Base-by-base conservation (phyloP, 2,329 filamentous ascomycete genomes). In the Penicillium capsulatum region DNA sequence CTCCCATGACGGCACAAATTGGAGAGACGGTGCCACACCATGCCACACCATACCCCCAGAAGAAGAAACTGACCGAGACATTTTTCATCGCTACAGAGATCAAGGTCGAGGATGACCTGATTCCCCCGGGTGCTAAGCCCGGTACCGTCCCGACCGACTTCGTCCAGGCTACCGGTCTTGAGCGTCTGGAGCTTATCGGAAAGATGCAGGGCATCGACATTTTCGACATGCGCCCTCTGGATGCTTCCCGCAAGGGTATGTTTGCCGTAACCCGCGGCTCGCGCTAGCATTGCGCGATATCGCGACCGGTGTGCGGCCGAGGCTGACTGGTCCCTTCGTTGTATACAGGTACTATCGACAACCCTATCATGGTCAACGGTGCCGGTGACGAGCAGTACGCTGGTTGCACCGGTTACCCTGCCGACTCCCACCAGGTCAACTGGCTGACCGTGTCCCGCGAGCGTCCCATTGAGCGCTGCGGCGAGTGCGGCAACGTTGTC, bases 121-220 rank as follows among this genome's bases (percentile, higher is more conserved):
- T 94, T 53, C 79, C 84, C 50, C 86, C 88, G 22, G 92, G 92
- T 75, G 89, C 85, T 59, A 69, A 79, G 58, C 73, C 81, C 51
- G 91, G 92, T 65, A 86, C 84, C 66, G 76, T 98, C 55, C 88
- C 92, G 54, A 94, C 87, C 72, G 92, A 98, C 71, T 71, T 94
- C 66, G 89, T 97, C 70, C 92, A 98, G 71, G 74, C 92, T 45
- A 97, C 92, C 58, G 92, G 92, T 86, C 79, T 97, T 45, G 92
- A 98, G 78, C 90, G 92, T 80, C 80, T 98, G 58, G 92, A 98
- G 74, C 92, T 98, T 63, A 78, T 98, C 67, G 92, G 92, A 73
- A 98, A 98, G 82, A 95, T 97, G 85, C 88, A 97, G 77, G 90
- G 92, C 55, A 76, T 96, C 60, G 92, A 98, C 66, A 77, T 97